A percentile compares a stretch with the other conserved stretches of the same genome.
Conservation (phyloP, 2,329 filamentous ascomycete species). For the Cryphonectria nitschkei region DNA sequence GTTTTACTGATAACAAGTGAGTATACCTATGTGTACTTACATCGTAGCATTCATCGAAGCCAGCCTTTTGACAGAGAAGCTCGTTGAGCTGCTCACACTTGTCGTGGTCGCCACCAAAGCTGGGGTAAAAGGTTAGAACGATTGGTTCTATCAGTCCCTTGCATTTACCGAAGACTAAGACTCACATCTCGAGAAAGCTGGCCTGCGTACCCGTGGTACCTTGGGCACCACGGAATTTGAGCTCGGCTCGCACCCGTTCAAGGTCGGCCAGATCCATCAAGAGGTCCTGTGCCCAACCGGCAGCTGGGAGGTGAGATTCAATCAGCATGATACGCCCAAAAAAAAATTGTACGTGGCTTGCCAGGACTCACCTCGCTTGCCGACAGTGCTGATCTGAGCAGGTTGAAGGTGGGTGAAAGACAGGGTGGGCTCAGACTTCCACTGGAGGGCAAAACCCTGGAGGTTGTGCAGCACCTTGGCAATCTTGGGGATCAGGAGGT, state of each 20-base stretch:
- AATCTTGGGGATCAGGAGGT: slow-evolving; percentile 77
- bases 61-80: slow-evolving; percentile 57
- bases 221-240: slow-evolving; percentile 74
- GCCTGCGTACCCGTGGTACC: slow-evolving; percentile 78
- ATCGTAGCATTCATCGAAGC: slow-evolving; percentile 54
- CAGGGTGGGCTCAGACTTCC: slow-evolving; percentile 70
- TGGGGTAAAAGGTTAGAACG: slow-evolving; percentile 52
- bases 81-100: slow-evolving; percentile 60
- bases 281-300: slow-evolving; percentile 74
- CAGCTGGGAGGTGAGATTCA: not conserved
- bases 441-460: slow-evolving; percentile 69
- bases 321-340: not conserved
- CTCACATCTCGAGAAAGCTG: slow-evolving; percentile 47
- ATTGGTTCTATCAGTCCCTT: slow-evolving; percentile 50
- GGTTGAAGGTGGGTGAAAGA: slow-evolving; percentile 77
- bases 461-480: slow-evolving; percentile 80
- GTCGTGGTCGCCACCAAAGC: slow-evolving; percentile 51
- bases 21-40: not conserved
- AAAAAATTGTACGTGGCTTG: not conserved
- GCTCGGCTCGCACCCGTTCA: slow-evolving; percentile 67
- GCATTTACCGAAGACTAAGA: slow-evolving; percentile 67
- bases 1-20: no score
- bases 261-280: slow-evolving; percentile 76
- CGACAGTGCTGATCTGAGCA: slow-evolving; percentile 65
- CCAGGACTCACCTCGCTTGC: slow-evolving; percentile 56